Percentiles rank a stretch among this genome's conserved stretches.
phyloP scores from a whole-genome alignment of 2,329 filamentous ascomycete species.

The Pseudogymnoascus sp. region DNA sequence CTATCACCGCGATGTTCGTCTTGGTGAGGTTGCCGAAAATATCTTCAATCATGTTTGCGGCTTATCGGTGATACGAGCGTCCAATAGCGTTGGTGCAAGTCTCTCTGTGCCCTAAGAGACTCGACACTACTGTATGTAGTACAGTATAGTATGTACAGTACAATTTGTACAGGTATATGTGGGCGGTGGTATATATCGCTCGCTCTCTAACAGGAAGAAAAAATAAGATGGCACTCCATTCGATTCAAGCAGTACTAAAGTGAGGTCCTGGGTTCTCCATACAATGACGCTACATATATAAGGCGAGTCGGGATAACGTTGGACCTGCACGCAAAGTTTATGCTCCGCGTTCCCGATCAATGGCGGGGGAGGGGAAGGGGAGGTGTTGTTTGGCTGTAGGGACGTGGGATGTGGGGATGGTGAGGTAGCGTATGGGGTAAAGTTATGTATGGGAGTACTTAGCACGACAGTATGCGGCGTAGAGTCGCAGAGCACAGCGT shows the following conservation, averaged over 20 bases:
- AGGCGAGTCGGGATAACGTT: neutral
- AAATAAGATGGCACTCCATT: neutral
- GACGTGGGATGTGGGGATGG: neutral
- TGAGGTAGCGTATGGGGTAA: slow-evolving; percentile 13
- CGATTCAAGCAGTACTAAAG: neutral
- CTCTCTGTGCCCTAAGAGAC: neutral
- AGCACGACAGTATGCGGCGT: neutral
- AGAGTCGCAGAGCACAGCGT: neutral
- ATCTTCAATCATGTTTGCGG: slow-evolving; percentile 3
- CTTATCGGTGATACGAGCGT: neutral
- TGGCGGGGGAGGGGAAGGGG: neutral
- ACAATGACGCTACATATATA: neutral
- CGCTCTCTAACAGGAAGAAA: neutral
- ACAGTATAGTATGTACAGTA: neutral
- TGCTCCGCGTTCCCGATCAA: neutral
- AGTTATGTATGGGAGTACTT: slow-evolving; percentile 32
- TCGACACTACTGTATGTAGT: neutral
- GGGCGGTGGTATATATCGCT: neutral
- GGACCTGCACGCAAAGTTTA: neutral
- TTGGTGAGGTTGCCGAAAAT: neutral
- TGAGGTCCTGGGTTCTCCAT: neutral
- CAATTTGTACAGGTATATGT: neutral
- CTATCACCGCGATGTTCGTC: neutral
- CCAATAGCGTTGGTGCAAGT: neutral
- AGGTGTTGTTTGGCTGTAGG: neutral